Conservation (phyloP, 2,329 filamentous ascomycete genomes). For the Lachnellula occidentalis region DNA sequence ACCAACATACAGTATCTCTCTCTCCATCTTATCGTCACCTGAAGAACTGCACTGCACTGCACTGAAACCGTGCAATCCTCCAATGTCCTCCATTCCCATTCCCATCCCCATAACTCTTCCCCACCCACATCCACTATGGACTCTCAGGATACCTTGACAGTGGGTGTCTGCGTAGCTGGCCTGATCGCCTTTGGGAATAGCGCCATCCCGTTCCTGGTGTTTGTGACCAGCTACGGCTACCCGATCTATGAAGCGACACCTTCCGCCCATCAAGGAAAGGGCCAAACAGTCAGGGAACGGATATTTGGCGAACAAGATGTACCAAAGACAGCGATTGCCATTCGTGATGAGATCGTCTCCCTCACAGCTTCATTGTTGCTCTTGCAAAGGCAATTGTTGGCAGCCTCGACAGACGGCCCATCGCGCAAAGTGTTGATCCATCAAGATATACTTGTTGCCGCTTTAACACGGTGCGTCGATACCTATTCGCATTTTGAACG, state of each 20-base stretch:
- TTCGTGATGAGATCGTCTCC: not conserved
- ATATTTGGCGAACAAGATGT: not conserved
- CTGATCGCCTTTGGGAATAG: not conserved
- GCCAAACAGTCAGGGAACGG: too few relatives aligned
- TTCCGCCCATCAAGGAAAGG: too few relatives aligned
- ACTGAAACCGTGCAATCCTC: too few relatives aligned
- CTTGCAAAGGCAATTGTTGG: not conserved
- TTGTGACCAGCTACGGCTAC: not conserved
- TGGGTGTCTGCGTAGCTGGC: not conserved
- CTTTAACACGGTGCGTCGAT: not conserved
- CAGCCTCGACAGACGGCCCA: not conserved
- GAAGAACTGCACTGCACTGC: too few relatives aligned
- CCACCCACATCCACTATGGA: not conserved
- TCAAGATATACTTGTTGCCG: not conserved
- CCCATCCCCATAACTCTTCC: too few relatives aligned
- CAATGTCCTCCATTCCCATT: too few relatives aligned
- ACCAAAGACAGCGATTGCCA: not conserved
- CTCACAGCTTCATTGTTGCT: not conserved
- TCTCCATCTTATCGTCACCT: too few relatives aligned
- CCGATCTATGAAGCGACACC: too few relatives aligned
- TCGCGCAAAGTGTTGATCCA: not conserved
- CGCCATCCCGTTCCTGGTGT: not conserved
- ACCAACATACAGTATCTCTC: too few relatives aligned
- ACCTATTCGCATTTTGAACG: not conserved
- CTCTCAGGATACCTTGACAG: not conserved